Evolutionary conservation across 1,284 basidiomycete species (phyloP), one percentile per base, ranked within the genome.

Genomic region (Ustilago cynodontis): DNA sequence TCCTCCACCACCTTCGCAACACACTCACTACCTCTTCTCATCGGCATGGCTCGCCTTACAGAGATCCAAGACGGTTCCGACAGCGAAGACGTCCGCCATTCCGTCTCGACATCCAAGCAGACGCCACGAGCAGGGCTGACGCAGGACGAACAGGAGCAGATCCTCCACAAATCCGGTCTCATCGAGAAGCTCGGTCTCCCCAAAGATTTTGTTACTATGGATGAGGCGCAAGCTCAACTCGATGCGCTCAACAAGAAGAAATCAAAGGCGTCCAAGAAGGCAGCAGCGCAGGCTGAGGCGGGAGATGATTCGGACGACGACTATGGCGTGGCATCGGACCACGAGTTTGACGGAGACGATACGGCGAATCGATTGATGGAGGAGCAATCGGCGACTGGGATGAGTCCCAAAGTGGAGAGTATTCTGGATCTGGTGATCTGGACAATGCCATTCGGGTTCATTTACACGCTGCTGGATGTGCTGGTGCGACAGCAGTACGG

Each of bases 401-500:
- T 84, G 68, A 71, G 68, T 35, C 62, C 73, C 2, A 28, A 47
- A 11, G 56, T 77, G 13, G 82, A 83, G 55, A 59, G 55, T 10
- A 56, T 64, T 4, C 53, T 85, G 29, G 83, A 85, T 66, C 59
- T 80, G 14, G 26, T 84, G 3, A 80, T 84, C 28, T 85, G 83
- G 83, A 77, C 76, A 29, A 84, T 85, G 64, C 84, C 84, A 20
- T 82, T 85, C 41, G 68, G 71, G 8, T 84, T 85, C 60, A 52
- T 83, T 39, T 86, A 75, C 45, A 71, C 82, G 50, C 56, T 86
- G 51, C 50, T 86, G 52, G 82, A 83, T 60, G 71, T 86, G 24
- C 65, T 85, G 41, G 82, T 85, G 18, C 69, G 82, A 53, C 82
- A 86, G 70, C 84, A 86, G 69, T 86, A 86, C 51, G 77, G 79